Percentiles rank a stretch among this genome's conserved stretches.
These are phyloP conservation scores for Eucalyptus guilfoylei DNA, from an alignment of 345 rosid genomes.

Conservation along the genomic window DNA sequence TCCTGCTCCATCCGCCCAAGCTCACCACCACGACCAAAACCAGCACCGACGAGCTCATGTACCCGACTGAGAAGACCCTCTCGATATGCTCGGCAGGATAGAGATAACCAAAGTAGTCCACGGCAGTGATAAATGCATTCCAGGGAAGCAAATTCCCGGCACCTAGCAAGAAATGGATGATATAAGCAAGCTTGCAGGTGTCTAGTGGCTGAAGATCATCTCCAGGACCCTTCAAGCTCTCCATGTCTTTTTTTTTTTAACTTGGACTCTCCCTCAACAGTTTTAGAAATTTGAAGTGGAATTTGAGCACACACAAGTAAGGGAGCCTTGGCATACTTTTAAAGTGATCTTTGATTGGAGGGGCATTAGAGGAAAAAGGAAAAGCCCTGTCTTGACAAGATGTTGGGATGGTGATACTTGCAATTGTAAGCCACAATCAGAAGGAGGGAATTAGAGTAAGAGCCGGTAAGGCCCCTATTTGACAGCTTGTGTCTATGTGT, in stretches of 20 bases:
- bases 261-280: background rate
- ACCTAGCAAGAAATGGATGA: slow-evolving; percentile 83
- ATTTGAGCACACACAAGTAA: background rate
- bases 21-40: slow-evolving; percentile 49
- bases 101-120: slow-evolving; percentile 65
- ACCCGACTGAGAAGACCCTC: slow-evolving; percentile 83
- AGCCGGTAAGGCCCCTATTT: background rate
- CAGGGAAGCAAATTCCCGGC: slow-evolving; percentile 94
- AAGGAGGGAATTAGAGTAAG: background rate
- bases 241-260: background rate
- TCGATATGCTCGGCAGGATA: slow-evolving; percentile 65
- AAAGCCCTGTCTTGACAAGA: background rate
- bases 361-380: background rate
- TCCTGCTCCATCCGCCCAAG: slow-evolving; percentile 45
- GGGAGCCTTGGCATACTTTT: background rate
- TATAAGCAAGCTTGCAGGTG: slow-evolving; percentile 55
- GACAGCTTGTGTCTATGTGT: background rate
- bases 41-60: slow-evolving; percentile 72
- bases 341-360: background rate
- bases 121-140: slow-evolving; percentile 88
- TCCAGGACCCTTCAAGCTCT: background rate
- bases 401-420: background rate
- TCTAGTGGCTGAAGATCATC: slow-evolving; percentile 22
- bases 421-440: background rate
- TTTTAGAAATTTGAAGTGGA: background rate